A percentile compares a stretch with the other conserved stretches of the same genome.
Evolutionary conservation across 495 filamentous ascomycete genomes (phyloP).

Genomic region (Tetracladium marchalianum): DNA sequence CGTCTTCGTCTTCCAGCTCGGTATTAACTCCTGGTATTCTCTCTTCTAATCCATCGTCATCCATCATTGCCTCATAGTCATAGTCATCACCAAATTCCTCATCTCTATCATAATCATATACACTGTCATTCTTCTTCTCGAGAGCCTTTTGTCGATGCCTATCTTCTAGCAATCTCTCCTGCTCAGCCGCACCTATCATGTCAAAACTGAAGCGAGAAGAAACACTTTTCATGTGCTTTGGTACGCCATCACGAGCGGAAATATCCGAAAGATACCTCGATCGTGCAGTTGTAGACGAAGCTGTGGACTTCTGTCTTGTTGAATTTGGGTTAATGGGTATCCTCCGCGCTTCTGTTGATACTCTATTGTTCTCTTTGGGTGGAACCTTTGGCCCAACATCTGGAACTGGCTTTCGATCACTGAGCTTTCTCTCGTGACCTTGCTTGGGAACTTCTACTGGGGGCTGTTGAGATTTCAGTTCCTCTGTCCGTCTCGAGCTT

Average conservation of each 20-base stretch:
- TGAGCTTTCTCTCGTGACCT: constrained; percentile 2
- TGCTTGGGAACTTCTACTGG: constrained; percentile 21
- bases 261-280: constrained; percentile 34
- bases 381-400: constrained; percentile 9
- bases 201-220: constrained; percentile 90
- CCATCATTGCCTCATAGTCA: constrained; percentile 60
- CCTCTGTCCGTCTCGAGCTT: constrained; percentile 23
- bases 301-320: constrained; percentile 21
- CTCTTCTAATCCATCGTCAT: constrained; percentile 66
- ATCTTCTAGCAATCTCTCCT: constrained; percentile 80
- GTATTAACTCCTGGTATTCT: constrained; percentile 65
- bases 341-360: constrained; percentile 24
- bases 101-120: constrained; percentile 38
- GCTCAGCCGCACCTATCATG: constrained; percentile 69
- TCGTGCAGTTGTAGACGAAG: constrained; percentile 29
- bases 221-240: constrained; percentile 75
- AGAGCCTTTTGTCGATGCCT: constrained; percentile 65
- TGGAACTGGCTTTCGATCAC: constrained; percentile 6
- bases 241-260: constrained; percentile 37
- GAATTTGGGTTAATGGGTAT: constrained; percentile 26
- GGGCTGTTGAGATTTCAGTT: constrained; percentile 25
- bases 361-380: constrained; percentile 20
- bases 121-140: constrained; percentile 33
- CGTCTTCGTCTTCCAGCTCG: constrained; percentile 48
- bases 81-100: constrained; percentile 57